Evolutionary conservation across 805 yeast genomes (phyloP), one percentile per base, ranked within the genome.

Genomic region (Wickerhamomyces rabaulensis): DNA sequence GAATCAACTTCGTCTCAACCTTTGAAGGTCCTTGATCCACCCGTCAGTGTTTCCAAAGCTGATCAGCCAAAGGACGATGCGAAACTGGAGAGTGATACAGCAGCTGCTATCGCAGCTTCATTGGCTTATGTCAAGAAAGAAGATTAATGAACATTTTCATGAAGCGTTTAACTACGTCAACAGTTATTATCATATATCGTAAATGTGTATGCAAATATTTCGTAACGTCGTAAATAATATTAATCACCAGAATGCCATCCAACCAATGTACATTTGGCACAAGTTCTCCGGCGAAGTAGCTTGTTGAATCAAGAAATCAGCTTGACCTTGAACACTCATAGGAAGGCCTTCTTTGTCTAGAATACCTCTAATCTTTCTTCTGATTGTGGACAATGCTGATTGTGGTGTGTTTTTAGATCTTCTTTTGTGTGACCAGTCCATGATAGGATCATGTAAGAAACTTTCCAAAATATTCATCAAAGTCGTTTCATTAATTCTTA

Each of bases 391-490:
- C 59, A 90, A 68, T 5, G 94, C 94, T 10, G 77, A 77, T 51
- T 83, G 82, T 0, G 92, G 87, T 4, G 73, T 68, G 41, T 66
- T 62, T 38, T 63, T 57, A 38, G 62, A 68, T 50, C 70, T 71
- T 53, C 74, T 66, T 53, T 67, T 69, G 57, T 57, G 56, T 33
- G 73, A 75, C 89, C 91, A 85, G 55, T 87, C 95, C 63, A 88
- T 81, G 45, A 89, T 82, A 1, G 96, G 96, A 64, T 94, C 99
- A 62, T 94, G 88, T 50, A 94, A 71, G 61, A 94, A 88, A 1
- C 97, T 87, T 65, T 94, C 98, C 58, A 95, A 74, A 40, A 89
- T 85, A 58, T 91, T 92, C 87, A 91, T 84, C 54, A 94, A 68
- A 17, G 88, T 80, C 9, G 87, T 83, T 60, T 92, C 97, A 60